These are phyloP conservation scores for Ambispora gerdemannii DNA, from an alignment of 192 early-diverging fungal species.

Conservation along the genomic window DNA sequence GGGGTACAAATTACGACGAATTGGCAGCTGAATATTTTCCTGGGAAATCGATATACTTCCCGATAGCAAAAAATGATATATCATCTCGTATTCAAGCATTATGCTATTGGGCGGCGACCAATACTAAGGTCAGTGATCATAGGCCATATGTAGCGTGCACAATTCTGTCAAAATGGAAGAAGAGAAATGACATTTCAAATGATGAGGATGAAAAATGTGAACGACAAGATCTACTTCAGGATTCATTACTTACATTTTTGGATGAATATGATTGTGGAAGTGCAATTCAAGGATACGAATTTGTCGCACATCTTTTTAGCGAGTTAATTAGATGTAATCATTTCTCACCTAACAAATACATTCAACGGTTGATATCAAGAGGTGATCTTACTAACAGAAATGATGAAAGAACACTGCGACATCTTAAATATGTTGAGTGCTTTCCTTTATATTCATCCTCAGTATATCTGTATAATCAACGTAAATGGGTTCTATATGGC, in stretches of 20 bases:
- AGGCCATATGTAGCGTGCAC: slow-evolving; percentile 46
- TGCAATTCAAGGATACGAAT: slow-evolving; percentile 29
- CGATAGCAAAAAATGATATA: slow-evolving; percentile 2
- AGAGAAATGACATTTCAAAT: slow-evolving; percentile 19
- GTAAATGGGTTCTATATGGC: slow-evolving; percentile 45
- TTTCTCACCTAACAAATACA: slow-evolving; percentile 58
- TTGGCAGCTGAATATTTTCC: slow-evolving; percentile 35
- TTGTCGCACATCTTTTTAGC: slow-evolving; percentile 47
- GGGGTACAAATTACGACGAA: slow-evolving; percentile 26
- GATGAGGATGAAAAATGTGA: slow-evolving; percentile 26
- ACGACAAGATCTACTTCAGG: slow-evolving; percentile 38
- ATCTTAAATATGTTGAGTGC: slow-evolving; percentile 45
- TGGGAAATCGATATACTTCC: slow-evolving; percentile 4
- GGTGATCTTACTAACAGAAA: slow-evolving; percentile 54
- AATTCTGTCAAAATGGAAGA: slow-evolving; percentile 43
- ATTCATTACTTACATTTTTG: slow-evolving; percentile 49
- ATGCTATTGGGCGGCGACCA: slow-evolving; percentile 53
- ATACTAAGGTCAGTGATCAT: slow-evolving; percentile 45
- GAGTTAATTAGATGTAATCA: slow-evolving; percentile 43
- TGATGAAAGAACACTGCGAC: slow-evolving; percentile 37
- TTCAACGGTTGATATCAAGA: slow-evolving; percentile 54
- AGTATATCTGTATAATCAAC: slow-evolving; percentile 48
- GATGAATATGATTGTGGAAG: slow-evolving; percentile 36
- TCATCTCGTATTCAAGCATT: slow-evolving; percentile 38
- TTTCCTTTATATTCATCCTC: slow-evolving; percentile 43